Evolutionary conservation across 2,329 filamentous ascomycete species (phyloP).

Genomic region (Scolecobasidium constrictum): DNA sequence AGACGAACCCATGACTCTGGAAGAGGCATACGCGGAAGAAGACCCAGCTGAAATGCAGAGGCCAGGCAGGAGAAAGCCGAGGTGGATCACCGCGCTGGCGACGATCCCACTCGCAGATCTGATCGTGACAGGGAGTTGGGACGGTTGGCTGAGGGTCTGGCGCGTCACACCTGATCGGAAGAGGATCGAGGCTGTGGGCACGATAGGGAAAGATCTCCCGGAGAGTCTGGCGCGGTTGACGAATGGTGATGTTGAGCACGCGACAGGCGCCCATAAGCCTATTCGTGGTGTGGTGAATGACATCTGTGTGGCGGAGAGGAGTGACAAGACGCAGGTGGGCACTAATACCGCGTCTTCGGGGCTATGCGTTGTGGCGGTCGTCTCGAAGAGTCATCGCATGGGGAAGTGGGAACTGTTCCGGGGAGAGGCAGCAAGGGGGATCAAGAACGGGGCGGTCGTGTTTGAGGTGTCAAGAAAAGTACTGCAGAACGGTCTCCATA

Average conservation of each 20-base stretch:
- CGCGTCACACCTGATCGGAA: conserved; percentile 72
- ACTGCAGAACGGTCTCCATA: neutral
- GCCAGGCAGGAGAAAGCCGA: conserved; percentile 56
- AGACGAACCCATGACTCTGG: conserved; percentile 57
- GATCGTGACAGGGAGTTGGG: conserved; percentile 88
- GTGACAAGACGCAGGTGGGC: conserved; percentile 52
- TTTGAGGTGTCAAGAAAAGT: conserved; percentile 7
- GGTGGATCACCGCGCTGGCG: conserved; percentile 82
- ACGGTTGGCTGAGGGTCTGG: conserved; percentile 80
- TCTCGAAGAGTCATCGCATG: conserved; percentile 76
- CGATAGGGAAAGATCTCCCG: conserved; percentile 37
- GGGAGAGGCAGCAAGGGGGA: conserved; percentile 28
- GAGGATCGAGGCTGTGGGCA: conserved; percentile 61
- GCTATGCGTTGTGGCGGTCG: conserved; percentile 72
- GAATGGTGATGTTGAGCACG: conserved; percentile 12
- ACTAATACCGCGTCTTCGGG: conserved; percentile 34
- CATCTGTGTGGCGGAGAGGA: conserved; percentile 76
- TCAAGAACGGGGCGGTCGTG: conserved; percentile 7
- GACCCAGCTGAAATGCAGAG: conserved; percentile 43
- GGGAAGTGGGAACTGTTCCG: conserved; percentile 65
- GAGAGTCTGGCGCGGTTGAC: conserved; percentile 8
- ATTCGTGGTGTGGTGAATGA: conserved; percentile 79
- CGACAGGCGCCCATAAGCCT: conserved; percentile 5
- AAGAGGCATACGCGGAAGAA: conserved; percentile 62
- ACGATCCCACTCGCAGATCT: conserved; percentile 85